A percentile compares a stretch with the other conserved stretches of the same genome.
Conservation (phyloP, 1,284 basidiomycete species). For the Thelephora terrestris region DNA sequence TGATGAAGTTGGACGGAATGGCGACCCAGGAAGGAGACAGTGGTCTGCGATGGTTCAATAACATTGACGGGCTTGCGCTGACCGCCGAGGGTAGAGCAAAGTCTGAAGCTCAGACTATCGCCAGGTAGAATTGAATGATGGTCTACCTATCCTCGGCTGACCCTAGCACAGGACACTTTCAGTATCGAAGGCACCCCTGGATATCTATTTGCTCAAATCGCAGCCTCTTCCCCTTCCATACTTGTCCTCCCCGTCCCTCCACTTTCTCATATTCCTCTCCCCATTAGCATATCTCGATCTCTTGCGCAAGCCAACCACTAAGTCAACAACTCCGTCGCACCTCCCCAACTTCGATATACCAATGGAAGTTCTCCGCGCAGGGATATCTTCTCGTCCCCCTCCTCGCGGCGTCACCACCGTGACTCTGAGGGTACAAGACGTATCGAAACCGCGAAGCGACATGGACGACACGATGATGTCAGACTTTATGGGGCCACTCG, state of each 20-base stretch:
- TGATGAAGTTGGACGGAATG: conserved; percentile 60
- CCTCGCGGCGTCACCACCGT: conserved; percentile 44
- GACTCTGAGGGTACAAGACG: conserved; percentile 28
- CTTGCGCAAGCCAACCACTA: conserved; percentile 27
- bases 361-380: conserved; percentile 33
- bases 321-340: conserved; percentile 12
- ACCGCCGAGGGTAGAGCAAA: conserved; percentile 40
- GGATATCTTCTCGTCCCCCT: conserved; percentile 28
- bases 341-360: conserved; percentile 45
- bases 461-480: conserved; percentile 1
- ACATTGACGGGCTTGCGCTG: conserved; percentile 42
- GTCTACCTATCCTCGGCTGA: not conserved
- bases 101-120: conserved; percentile 41
- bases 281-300: conserved; percentile 57
- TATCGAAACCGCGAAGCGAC: conserved; percentile 13
- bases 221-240: conserved; percentile 62
- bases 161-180: conserved; percentile 26
- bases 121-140: conserved; percentile 32
- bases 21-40: conserved; percentile 47
- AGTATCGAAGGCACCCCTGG: conserved; percentile 37
- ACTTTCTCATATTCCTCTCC: conserved; percentile 60
- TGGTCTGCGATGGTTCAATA: conserved; percentile 66
- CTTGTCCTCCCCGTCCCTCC: conserved; percentile 52
- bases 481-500: conserved; percentile 1
- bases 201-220: conserved; percentile 52